Base-by-base conservation (phyloP, 75 land plant genomes). In the Cupressus sempervirens region DNA sequence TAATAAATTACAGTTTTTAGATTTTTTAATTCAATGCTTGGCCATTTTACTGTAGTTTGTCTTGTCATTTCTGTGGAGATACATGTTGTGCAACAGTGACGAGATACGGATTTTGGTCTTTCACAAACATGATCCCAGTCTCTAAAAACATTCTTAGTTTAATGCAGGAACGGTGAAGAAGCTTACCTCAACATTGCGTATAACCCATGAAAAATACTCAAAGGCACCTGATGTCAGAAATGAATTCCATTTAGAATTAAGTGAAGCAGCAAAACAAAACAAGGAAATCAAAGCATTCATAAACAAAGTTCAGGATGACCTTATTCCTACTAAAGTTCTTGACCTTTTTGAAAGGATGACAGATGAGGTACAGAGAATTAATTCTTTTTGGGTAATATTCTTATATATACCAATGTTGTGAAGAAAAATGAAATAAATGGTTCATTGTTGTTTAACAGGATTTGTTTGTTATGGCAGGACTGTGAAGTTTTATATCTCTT, bases 401-500 rank as follows among this genome's bases (percentile, higher is more conserved):
- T 0, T 75, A 26, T 54, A 26, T 83, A 43, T 38, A 35, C n/a
- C 26, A 2, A 4, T 38, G 18, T 18, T 34, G 13, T 38, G 80
- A 38, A 76, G 20, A 41, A 76, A 40, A 34, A 16, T 76, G n/a
- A 36, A 38, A 6, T 23, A 41, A 14, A 74, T 20, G 7, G 29
- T 36, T 76, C 48, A 41, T 38, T 41, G 41, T 76, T 80, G 46
- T 81, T 62, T 53, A 32, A 58, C 68, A 3, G 30, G 35, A 56
- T 40, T 56, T 85, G 35, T n/a, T 83, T 46, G 58, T 6, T 8
- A 67, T 84, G 81, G 41, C 96, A 96, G 98, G 99, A 97, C 80
- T 92, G 95, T 89, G 98, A 96, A 81, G 86, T 97, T 86, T 92
- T 97, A 41, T 87, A 93, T 88, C 89, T 97, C 35, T 73, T 84